Evolutionary conservation across 1,284 basidiomycete species (phyloP).

Genomic region (Boletus semigastroideus): DNA sequence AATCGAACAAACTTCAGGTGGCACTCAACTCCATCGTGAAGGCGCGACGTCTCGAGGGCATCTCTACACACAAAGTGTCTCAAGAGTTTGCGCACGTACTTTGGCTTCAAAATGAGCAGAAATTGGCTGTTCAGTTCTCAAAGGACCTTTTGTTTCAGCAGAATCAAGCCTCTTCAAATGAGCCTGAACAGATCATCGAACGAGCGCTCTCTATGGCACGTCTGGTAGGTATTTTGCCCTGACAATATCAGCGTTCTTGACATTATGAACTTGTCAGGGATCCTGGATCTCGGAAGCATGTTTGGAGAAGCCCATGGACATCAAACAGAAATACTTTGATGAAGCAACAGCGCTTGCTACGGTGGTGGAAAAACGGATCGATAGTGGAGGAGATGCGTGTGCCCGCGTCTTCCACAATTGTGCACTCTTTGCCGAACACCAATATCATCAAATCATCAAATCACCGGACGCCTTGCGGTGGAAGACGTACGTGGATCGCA

Average conservation of each 20-base stretch:
- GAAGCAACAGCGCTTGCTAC: constrained; percentile 53
- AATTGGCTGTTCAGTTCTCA: constrained; percentile 78
- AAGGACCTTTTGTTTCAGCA: constrained; percentile 43
- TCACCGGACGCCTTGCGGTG: constrained; percentile 75
- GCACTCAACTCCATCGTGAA: constrained; percentile 84
- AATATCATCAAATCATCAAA: constrained; percentile 70
- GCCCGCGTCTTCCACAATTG: constrained; percentile 80
- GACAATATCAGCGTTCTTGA: constrained; percentile 1
- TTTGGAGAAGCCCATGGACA: constrained; percentile 77
- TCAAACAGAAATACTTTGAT: constrained; percentile 70
- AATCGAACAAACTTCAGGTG: constrained; percentile 71
- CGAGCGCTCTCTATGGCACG: constrained; percentile 56
- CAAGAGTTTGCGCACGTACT: constrained; percentile 88
- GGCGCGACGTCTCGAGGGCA: constrained; percentile 63
- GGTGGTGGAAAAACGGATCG: constrained; percentile 20
- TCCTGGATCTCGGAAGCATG: constrained; percentile 89
- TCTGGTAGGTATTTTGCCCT: constrained; percentile 47
- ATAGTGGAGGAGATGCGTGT: constrained; percentile 34
- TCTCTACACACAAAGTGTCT: constrained; percentile 54
- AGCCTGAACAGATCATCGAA: constrained; percentile 24
- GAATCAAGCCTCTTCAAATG: constrained; percentile 11
- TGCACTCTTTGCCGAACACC: constrained; percentile 86
- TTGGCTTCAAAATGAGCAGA: constrained; percentile 86
- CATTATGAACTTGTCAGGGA: constrained; percentile 52
- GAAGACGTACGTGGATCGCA: constrained; percentile 74